Conservation (phyloP, 306 rosid genomes). For the Astragalus membranaceus region DNA sequence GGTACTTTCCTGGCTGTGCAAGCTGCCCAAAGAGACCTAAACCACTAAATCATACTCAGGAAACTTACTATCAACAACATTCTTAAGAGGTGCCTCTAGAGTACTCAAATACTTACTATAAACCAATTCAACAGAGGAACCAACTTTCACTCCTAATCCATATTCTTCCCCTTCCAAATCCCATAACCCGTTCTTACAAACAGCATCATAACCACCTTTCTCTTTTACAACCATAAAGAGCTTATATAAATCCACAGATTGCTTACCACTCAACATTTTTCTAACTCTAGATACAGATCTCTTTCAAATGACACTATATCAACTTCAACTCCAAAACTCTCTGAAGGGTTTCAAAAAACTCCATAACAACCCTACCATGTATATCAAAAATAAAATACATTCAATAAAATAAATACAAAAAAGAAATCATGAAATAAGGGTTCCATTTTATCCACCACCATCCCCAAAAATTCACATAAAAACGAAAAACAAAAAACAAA, state of each 20-base stretch:
- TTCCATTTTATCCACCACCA: not conserved
- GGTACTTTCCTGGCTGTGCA: too few species aligned
- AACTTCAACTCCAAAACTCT: conserved; percentile 22
- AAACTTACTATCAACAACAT: conserved; percentile 33
- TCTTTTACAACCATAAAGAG: conserved; percentile 63
- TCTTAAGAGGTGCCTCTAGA: conserved; percentile 45
- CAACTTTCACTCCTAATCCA: too few species aligned
- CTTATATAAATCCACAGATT: conserved; percentile 53
- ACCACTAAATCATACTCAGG: conserved; percentile 38
- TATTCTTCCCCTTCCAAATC: conserved; percentile 36
- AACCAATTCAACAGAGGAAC: conserved; percentile 39
- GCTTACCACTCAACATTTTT: conserved; percentile 41
- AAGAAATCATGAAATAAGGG: too few species aligned
- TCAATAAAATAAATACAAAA: not conserved
- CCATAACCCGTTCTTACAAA: conserved; percentile 27
- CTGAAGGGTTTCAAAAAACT: conserved; percentile 16
- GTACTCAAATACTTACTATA: conserved; percentile 54
- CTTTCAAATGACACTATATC: conserved; percentile 16
- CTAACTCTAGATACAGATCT: conserved; percentile 4
- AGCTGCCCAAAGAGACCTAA: too few species aligned
- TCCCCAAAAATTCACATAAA: not conserved
- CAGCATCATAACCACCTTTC: conserved; percentile 62
- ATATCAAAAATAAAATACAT: conserved; percentile 17
- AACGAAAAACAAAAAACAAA: not conserved
- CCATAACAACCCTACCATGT: conserved; percentile 41